Percentiles rank a stretch among this genome's conserved stretches.
phyloP scores from a whole-genome alignment of 768 basidiomycete species.

The Ramaria sp. region DNA sequence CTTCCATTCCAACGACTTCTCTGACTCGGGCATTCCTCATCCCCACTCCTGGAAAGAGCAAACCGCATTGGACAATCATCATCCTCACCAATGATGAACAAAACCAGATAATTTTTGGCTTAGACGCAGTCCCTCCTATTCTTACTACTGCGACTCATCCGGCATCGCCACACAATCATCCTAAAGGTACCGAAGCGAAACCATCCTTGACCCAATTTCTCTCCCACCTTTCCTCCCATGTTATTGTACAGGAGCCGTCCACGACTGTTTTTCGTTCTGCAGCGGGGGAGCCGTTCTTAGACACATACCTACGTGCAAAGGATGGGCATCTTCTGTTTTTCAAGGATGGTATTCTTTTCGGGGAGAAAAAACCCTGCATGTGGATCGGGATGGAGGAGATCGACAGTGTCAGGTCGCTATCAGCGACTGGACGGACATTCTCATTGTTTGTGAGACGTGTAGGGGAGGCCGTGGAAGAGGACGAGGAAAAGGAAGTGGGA shows the following conservation, averaged over 20 bases:
- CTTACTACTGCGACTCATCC: slow-evolving; percentile 35
- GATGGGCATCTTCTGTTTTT: slow-evolving; percentile 65
- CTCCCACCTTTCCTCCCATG: slow-evolving; percentile 26
- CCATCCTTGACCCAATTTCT: slow-evolving; percentile 42
- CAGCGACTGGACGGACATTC: slow-evolving; percentile 58
- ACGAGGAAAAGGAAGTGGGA: slow-evolving; percentile 30
- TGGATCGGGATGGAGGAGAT: slow-evolving; percentile 61
- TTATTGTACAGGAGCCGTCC: slow-evolving; percentile 37
- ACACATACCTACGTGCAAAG: slow-evolving; percentile 65
- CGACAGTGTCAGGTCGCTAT: slow-evolving; percentile 36
- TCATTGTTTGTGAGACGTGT: slow-evolving; percentile 37
- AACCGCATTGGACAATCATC: slow-evolving; percentile 63
- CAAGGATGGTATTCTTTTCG: slow-evolving; percentile 56
- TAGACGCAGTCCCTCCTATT: slow-evolving; percentile 45
- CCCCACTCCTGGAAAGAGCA: slow-evolving; percentile 63
- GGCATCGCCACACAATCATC: slow-evolving; percentile 17
- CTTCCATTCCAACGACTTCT: slow-evolving; percentile 35
- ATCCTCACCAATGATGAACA: slow-evolving; percentile 40
- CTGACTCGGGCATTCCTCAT: slow-evolving; percentile 58
- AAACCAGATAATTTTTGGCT: slow-evolving; percentile 54
- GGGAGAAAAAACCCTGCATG: slow-evolving; percentile 66
- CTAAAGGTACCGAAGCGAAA: slow-evolving; percentile 44
- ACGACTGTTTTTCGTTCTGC: slow-evolving; percentile 36
- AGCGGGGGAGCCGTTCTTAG: slow-evolving; percentile 46
- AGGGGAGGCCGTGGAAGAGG: slow-evolving; percentile 29